Percentiles rank a stretch among this genome's conserved stretches.
These are phyloP conservation scores for Irpex sp. DNA, from an alignment of 1,284 basidiomycete species.

Conservation along the genomic window DNA sequence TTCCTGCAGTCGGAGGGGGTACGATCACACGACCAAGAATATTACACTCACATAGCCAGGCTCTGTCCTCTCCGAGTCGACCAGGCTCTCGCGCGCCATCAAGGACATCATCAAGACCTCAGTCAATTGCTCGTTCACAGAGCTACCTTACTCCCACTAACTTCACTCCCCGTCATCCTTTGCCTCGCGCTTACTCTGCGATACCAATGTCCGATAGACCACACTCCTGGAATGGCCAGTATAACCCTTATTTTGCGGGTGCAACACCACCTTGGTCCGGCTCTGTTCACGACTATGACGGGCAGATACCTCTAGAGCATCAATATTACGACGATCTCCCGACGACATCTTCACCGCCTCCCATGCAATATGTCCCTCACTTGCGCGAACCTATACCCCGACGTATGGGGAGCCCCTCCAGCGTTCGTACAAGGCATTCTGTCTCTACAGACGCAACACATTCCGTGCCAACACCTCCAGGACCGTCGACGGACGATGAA, in stretches of 20 bases:
- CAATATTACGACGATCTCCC: constrained; percentile 4
- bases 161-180: neutral
- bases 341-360: constrained; percentile 11
- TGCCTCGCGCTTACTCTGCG: neutral
- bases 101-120: constrained; percentile 9
- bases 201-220: constrained; percentile 11
- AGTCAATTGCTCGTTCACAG: constrained; percentile 2
- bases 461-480: constrained; percentile 29
- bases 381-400: constrained; percentile 22
- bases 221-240: constrained; percentile 20
- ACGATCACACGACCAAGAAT: constrained; percentile 59
- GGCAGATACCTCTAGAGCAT: constrained; percentile 2
- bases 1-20: constrained; percentile 66
- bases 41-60: constrained; percentile 52
- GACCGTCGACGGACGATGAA: constrained; percentile 21
- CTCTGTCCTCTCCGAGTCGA: constrained; percentile 21
- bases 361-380: constrained; percentile 18
- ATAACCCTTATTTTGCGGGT: constrained; percentile 31
- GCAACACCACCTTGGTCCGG: constrained; percentile 19
- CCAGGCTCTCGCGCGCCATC: constrained; percentile 9
- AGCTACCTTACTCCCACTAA: neutral
- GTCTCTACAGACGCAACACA: constrained; percentile 29
- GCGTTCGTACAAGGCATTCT: constrained; percentile 27
- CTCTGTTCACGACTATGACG: constrained; percentile 13
- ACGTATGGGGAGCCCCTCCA: constrained; percentile 28